Evolutionary conservation across 2,329 filamentous ascomycete genomes (phyloP), one percentile per base, ranked within the genome.

Genomic region (Paraphoma chrysanthemicola): DNA sequence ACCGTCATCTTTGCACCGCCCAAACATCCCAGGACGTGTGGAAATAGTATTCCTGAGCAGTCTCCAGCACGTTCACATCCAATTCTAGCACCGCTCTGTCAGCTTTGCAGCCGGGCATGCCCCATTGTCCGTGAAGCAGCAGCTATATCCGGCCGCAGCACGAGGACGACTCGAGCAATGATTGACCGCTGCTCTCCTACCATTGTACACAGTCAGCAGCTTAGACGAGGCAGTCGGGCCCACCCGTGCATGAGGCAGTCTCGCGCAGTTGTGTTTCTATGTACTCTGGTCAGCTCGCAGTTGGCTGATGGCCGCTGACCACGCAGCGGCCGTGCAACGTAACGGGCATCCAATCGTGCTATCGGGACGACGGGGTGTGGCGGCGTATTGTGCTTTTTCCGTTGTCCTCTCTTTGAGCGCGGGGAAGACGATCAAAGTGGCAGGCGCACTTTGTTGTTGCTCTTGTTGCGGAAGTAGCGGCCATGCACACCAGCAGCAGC

Each of bases 271-370:
- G 48, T 29, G 12, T 43, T 17, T 43, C 36, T 42, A 18, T 43
- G 17, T 42, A 12, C 48, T 18, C 48, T 28, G 28, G 48, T 49
- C 47, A 49, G 47, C 33, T 36, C 28, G 33, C 47, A 49, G 33
- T 49, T 45, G 46, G 59, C 52, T 61, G 48, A 59, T 51, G 56
- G 44, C 44, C 28, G 53, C 53, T 56, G 53, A 59, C 56, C 39
- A 29, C 7, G 11, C 51, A 53, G 38, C 45, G 23, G 10, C 12
- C 16, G n/a, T 29, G 41, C 44, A 53, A 53, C 23, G 28, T 38
- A 28, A 41, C 23, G 45, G 29, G 33, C 11, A 17, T 48, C 44
- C 47, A 51, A 31, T 45, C n/a, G 42, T 41, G 29, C 38, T 16
- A 38, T 38, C 17, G 50, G 5, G 29, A n/a, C 17, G 29, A 18